Evolutionary conservation across 129 eudicot genomes (phyloP).

Genomic region (Centella asiatica): DNA sequence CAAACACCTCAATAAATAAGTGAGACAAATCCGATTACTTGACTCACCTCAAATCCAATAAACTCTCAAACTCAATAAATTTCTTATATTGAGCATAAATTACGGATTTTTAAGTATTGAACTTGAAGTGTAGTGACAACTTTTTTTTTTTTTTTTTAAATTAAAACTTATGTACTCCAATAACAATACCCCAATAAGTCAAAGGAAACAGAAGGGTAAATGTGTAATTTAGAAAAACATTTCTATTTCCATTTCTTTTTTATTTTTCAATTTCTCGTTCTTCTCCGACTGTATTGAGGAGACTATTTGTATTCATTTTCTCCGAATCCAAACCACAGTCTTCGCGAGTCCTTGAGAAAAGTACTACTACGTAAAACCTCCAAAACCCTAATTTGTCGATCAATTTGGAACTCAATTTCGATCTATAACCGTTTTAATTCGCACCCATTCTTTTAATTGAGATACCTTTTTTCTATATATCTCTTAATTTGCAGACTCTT

Average conservation of each 20-base stretch:
- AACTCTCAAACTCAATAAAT: no score
- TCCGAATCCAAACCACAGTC: constrained; percentile 5
- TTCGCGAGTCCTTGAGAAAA: constrained; percentile 1
- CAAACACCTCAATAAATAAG: no score
- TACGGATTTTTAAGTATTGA: background rate
- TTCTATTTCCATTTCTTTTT: background rate
- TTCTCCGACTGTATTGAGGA: constrained; percentile 6
- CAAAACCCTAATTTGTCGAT: constrained; percentile 6
- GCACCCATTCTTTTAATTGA: background rate
- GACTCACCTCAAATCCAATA: no score
- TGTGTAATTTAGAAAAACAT: background rate
- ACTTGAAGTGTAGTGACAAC: no score
- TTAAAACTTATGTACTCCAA: no score
- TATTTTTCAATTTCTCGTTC: background rate
- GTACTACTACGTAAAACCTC: background rate
- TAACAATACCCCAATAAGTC: no score
- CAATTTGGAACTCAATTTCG: background rate
- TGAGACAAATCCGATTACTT: no score
- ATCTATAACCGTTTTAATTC: background rate
- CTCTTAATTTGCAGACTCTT: background rate
- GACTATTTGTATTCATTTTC: constrained; percentile 1
- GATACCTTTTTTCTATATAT: background rate
- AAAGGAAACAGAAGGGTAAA: background rate
- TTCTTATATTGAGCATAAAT: no score
- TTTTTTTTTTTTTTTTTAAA: no score